phyloP scores from a whole-genome alignment of 2,329 filamentous ascomycete genomes.

The Aspergillus neoniger region DNA sequence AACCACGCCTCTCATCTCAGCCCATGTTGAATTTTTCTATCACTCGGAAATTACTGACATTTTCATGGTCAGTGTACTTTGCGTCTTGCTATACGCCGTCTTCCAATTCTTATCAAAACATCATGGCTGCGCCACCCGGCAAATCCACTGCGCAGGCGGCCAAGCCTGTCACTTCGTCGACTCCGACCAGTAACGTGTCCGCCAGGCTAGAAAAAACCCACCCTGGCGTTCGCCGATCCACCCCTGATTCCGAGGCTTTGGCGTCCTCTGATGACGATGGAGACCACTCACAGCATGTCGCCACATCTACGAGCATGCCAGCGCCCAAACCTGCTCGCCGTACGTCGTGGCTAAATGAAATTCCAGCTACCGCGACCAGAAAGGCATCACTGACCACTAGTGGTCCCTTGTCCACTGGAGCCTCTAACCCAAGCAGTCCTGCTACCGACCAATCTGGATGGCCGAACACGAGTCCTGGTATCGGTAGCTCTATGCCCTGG shows the following conservation, averaged over 20 bases:
- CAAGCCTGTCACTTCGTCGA: constrained; percentile 46
- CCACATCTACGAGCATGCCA: constrained; percentile 53
- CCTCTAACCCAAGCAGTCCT: constrained; percentile 79
- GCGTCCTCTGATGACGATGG: constrained; percentile 93
- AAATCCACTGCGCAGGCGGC: constrained; percentile 27
- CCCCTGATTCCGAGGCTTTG: constrained; percentile 89
- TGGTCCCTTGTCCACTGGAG: constrained; percentile 73
- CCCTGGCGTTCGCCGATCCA: constrained; percentile 70
- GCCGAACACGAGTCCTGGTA: constrained; percentile 41
- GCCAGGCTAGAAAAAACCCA: constrained; percentile 74
- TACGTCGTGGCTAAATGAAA: constrained; percentile 85
- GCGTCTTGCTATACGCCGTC: background rate
- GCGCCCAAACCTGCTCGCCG: constrained; percentile 66
- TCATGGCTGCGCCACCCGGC: constrained; percentile 45
- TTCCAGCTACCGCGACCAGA: constrained; percentile 66
- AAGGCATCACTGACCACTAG: constrained; percentile 74
- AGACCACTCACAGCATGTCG: constrained; percentile 63
- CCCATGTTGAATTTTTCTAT: background rate
- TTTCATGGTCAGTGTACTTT: background rate
- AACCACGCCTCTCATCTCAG: background rate
- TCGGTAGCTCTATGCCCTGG: constrained; percentile 45
- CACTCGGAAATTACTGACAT: background rate
- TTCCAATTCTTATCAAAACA: constrained; percentile 5
- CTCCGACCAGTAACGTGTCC: constrained; percentile 61
- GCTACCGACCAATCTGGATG: constrained; percentile 62